These are phyloP conservation scores for carrot (Daucus carota) DNA, from an alignment of 129 eudicot genomes.

Conservation along the genomic window DNA sequence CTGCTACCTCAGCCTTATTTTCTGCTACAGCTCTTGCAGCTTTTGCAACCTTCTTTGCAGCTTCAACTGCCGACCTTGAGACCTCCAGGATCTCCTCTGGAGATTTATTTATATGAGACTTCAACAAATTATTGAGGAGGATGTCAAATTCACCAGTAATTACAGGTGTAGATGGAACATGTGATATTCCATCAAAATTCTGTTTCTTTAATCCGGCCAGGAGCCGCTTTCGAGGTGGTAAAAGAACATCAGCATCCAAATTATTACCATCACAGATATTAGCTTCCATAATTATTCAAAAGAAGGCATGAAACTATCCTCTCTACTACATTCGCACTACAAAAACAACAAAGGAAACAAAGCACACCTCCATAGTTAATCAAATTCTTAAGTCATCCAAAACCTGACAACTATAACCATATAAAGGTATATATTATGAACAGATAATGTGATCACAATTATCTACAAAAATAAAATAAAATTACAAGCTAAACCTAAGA, in stretches of 20 bases:
- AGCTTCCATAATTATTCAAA: conserved; percentile 43
- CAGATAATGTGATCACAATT: conserved; percentile 13
- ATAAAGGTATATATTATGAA: background rate
- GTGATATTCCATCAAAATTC: conserved; percentile 33
- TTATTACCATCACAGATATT: conserved; percentile 50
- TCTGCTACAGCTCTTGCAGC: conserved; percentile 71
- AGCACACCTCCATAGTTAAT: conserved; percentile 23
- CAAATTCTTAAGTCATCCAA: conserved; percentile 13
- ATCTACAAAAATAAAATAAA: conserved; percentile 8
- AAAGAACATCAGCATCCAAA: conserved; percentile 74
- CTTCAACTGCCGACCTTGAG: conserved; percentile 52
- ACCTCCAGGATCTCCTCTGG: conserved; percentile 58
- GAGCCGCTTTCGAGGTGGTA: conserved; percentile 88
- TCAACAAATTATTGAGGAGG: conserved; percentile 41
- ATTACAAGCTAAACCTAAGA: conserved; percentile 24
- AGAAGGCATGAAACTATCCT: background rate
- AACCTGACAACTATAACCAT: conserved; percentile 13
- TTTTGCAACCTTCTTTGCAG: conserved; percentile 53
- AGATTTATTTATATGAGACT: conserved; percentile 41
- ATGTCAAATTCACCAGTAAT: conserved; percentile 35
- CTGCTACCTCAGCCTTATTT: conserved; percentile 69
- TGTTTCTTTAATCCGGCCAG: conserved; percentile 81
- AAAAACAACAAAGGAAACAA: conserved; percentile 12
- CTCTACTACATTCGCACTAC: conserved; percentile 26
- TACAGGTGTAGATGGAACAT: conserved; percentile 23